Evolutionary conservation across 148 eudicot genomes (phyloP), one percentile per base, ranked within the genome.

Genomic region (Rhododendron mucronatum): DNA sequence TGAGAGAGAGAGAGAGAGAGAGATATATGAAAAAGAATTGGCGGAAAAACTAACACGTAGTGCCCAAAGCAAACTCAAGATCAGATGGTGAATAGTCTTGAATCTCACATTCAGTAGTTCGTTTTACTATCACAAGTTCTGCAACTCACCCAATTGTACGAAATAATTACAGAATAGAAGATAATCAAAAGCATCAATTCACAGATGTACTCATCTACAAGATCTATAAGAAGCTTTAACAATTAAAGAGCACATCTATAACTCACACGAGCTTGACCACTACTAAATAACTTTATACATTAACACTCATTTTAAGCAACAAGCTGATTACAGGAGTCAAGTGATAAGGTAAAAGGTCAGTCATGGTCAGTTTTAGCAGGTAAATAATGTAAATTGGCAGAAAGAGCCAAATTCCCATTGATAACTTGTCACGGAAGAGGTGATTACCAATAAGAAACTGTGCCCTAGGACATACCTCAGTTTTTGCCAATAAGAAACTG

Each of bases 381-480:
- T 9, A 84, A 53, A 5, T 59, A 33, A 55, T 4, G 23, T 20
- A 55, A 55, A 76, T 37, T 13, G 8, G 80, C 45, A 48, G 30
- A 50, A 76, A 84, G 51, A 39, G 78, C 53, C 75, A 39, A 76
- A 35, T 76, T 69, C 39, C 23, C 9, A 44, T 18, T 37, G 23
- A 18, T n/a, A 55, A 23, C 18, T 51, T 3, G 37, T 16, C 26
- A 12, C 71, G 51, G 35, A 69, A 50, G 21, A 50, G 28, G 23
- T 50, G 67, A 50, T 53, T 20, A 33, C 80, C 35, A 73, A 45
- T 33, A 75, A 84, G 51, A 73, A 10, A 7, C 51, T n/a, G 39
- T 16, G 4, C 47, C 20, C 55, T 16, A 75, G 35, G 57, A 69
- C 61, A 47, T 92, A 95, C 99, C 99, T 97, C 84, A 97, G 83